phyloP scores from a whole-genome alignment of 805 yeast genomes.

The Candida coleopterorum region DNA sequence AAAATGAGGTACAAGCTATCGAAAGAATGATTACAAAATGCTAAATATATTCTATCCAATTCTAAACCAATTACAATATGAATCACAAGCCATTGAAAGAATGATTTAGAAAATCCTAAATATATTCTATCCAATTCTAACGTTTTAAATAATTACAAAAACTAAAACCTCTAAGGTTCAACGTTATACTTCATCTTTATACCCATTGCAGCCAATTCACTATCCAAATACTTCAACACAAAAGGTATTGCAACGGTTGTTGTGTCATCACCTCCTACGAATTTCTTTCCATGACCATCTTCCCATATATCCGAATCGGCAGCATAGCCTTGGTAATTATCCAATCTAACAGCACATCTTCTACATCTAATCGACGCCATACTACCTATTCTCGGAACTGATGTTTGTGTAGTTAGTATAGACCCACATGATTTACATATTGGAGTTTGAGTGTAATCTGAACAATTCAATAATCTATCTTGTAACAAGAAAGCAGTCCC shows the following conservation, averaged over 20 bases:
- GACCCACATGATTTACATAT: conserved; percentile 94
- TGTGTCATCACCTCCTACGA: conserved; percentile 89
- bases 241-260: conserved; percentile 95
- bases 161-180: no score
- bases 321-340: conserved; percentile 47
- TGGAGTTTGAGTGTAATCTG: conserved; percentile 90
- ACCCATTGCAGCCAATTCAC: conserved; percentile 97
- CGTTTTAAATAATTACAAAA: conserved; percentile 13
- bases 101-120: conserved; percentile 57
- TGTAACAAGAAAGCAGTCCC: conserved; percentile 94
- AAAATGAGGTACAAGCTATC: not conserved
- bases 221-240: conserved; percentile 89
- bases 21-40: conserved; percentile 65
- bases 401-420: conserved; percentile 77
- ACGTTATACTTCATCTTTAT: conserved; percentile 88
- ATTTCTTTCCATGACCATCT: conserved; percentile 91
- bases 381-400: conserved; percentile 89
- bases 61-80: conserved; percentile 13
- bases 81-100: no score
- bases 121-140: conserved; percentile 15
- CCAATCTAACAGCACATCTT: conserved; percentile 76
- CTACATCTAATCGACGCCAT: conserved; percentile 79
- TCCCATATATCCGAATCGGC: conserved; percentile 87
- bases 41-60: conserved; percentile 29
- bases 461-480: conserved; percentile 90